Percentiles rank a stretch among this genome's conserved stretches.
These are phyloP conservation scores for Cutaneotrichosporon sp. DNA, from an alignment of 1,284 basidiomycete species.

Conservation along the genomic window DNA sequence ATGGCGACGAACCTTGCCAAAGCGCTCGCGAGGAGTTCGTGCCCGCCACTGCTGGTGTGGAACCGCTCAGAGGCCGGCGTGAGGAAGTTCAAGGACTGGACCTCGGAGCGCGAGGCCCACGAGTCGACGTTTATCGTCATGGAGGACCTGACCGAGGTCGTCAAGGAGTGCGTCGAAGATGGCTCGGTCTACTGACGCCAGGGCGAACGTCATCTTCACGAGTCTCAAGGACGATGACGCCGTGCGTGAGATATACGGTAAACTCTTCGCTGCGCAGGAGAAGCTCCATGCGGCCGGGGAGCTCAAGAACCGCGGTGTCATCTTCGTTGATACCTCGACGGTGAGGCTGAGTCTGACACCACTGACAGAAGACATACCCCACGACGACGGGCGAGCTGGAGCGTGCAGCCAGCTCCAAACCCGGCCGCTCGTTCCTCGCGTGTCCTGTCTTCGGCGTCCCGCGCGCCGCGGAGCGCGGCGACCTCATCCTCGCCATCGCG, in stretches of 20 bases:
- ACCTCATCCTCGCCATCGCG: constrained; percentile 70
- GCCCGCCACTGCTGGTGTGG: constrained; percentile 47
- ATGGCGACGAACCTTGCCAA: constrained; percentile 48
- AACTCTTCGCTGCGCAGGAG: constrained; percentile 59
- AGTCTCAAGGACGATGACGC: constrained; percentile 69
- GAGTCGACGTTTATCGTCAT: constrained; percentile 35
- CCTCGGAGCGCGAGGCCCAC: constrained; percentile 24
- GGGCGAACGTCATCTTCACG: constrained; percentile 74
- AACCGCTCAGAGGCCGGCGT: constrained; percentile 41
- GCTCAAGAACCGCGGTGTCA: constrained; percentile 50
- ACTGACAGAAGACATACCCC: constrained; percentile 59
- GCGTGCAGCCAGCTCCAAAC: constrained; percentile 58
- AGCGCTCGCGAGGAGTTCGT: constrained; percentile 14
- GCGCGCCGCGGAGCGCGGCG: constrained; percentile 61
- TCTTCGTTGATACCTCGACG: constrained; percentile 76
- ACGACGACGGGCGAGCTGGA: constrained; percentile 71
- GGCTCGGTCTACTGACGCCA: constrained; percentile 30
- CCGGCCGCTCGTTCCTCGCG: constrained; percentile 64
- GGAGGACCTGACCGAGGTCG: constrained; percentile 39
- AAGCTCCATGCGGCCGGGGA: constrained; percentile 24
- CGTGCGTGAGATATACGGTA: constrained; percentile 62
- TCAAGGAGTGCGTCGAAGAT: constrained; percentile 31
- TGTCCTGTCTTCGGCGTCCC: constrained; percentile 73
- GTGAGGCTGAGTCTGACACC: constrained; percentile 48
- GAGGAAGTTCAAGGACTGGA: constrained; percentile 37